phyloP scores from a whole-genome alignment of 352 stramenopile genomes.

The Hyaloperonospora arabidopsidis region DNA sequence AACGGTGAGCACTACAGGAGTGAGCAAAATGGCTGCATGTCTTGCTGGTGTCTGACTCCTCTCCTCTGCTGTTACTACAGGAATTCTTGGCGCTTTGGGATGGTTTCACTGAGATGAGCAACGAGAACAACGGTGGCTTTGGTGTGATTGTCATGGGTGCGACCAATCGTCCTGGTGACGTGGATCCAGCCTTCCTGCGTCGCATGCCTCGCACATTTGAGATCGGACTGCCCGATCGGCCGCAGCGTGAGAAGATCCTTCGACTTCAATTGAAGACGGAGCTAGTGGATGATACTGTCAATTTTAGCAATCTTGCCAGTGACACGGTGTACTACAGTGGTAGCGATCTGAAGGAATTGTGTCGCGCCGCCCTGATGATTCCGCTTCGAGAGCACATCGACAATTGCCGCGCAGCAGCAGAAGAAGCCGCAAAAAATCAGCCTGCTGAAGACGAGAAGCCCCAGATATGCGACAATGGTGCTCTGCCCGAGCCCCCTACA shows the following conservation, averaged over 20 bases:
- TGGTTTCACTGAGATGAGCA: slow-evolving; percentile 86
- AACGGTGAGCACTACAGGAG: slow-evolving; percentile 34
- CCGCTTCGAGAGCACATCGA: slow-evolving; percentile 80
- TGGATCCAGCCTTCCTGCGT: slow-evolving; percentile 92
- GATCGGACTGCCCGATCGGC: slow-evolving; percentile 85
- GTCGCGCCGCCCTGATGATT: slow-evolving; percentile 82
- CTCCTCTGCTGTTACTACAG: slow-evolving; percentile 20
- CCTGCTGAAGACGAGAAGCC: slow-evolving; percentile 25
- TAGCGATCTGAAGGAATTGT: slow-evolving; percentile 91
- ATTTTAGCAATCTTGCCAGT: slow-evolving; percentile 76
- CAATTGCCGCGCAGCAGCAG: slow-evolving; percentile 31
- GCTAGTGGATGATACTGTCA: slow-evolving; percentile 53
- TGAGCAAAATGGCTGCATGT: background rate
- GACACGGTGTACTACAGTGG: slow-evolving; percentile 91
- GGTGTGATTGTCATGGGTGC: slow-evolving; percentile 94
- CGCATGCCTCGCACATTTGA: slow-evolving; percentile 94
- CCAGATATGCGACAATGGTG: slow-evolving; percentile 26
- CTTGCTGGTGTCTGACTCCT: slow-evolving; percentile 8
- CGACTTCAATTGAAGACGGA: slow-evolving; percentile 88
- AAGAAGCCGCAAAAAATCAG: slow-evolving; percentile 27
- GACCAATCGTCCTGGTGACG: slow-evolving; percentile 90
- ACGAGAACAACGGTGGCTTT: slow-evolving; percentile 50
- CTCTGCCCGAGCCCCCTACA: slow-evolving; percentile 20
- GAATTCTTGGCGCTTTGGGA: slow-evolving; percentile 98
- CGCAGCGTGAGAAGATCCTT: slow-evolving; percentile 91